A percentile compares a stretch with the other conserved stretches of the same genome.
Conservation (phyloP, 176 grass and related monocot species). For the Oryza glaberrima region DNA sequence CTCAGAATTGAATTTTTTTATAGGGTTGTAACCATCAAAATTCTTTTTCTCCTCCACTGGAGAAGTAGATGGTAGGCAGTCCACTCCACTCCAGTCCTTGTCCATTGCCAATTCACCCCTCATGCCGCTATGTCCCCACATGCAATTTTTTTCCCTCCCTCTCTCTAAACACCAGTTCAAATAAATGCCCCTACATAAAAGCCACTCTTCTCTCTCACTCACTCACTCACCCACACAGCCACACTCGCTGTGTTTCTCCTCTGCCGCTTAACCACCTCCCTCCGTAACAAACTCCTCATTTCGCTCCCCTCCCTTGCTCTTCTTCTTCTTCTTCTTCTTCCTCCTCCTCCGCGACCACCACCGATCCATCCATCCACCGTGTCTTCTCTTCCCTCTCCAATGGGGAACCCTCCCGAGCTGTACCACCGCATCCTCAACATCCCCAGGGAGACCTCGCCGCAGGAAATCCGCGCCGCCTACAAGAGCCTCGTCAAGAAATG, state of each 20-base stretch:
- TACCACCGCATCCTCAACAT: slow-evolving; percentile 81
- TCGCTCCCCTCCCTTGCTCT: neutral
- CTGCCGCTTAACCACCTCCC: slow-evolving; percentile 20
- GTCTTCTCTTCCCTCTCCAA: slow-evolving; percentile 11
- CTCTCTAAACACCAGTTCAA: slow-evolving; percentile 14
- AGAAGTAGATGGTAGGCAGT: neutral
- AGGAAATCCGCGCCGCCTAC: slow-evolving; percentile 88
- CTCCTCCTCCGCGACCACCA: neutral
- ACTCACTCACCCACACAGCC: neutral
- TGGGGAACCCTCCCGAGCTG: slow-evolving; percentile 78
- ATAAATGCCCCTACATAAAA: slow-evolving; percentile 54
- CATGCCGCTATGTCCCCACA: neutral
- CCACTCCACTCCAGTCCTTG: neutral
- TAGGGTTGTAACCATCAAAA: no score
- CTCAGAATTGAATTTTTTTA: no score
- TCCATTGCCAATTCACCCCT: slow-evolving; percentile 25
- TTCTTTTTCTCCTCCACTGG: neutral
- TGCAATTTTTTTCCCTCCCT: neutral
- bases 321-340: neutral
- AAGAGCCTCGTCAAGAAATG: slow-evolving; percentile 82
- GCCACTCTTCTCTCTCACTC: slow-evolving; percentile 31
- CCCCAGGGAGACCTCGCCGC: slow-evolving; percentile 62
- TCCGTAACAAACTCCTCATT: slow-evolving; percentile 15
- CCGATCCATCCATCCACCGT: neutral
- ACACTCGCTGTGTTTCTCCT: neutral